Conservation (phyloP, 805 yeast species). For the Saccharomycopsis lassenensis region DNA sequence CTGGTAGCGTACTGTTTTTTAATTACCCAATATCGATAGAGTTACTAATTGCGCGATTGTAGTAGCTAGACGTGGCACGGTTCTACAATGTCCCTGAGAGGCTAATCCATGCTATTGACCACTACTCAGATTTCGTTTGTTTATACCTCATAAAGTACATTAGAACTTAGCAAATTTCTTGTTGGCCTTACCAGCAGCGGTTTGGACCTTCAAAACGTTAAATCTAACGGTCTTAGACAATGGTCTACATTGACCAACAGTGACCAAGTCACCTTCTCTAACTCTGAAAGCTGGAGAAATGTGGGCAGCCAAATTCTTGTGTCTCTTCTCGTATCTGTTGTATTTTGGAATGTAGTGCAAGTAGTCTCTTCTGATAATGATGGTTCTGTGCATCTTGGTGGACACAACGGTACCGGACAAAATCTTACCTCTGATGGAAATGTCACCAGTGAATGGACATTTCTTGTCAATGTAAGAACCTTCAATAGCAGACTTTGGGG, state of each 20-base stretch:
- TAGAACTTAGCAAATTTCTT: constrained; percentile 97
- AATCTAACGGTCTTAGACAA: constrained; percentile 99
- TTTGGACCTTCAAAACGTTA: constrained; percentile 94
- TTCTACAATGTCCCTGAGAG: no score
- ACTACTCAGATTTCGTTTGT: no score
- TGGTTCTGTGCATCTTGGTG: constrained; percentile 99
- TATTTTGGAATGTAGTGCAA: constrained; percentile 99
- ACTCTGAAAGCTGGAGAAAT: constrained; percentile 99
- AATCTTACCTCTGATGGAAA: constrained; percentile 99
- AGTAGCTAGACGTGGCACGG: no score
- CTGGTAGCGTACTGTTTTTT: no score
- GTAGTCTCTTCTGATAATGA: constrained; percentile 99
- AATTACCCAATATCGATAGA: no score
- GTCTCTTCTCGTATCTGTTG: constrained; percentile 99
- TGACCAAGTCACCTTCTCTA: constrained; percentile 95
- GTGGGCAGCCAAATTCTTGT: constrained; percentile 99
- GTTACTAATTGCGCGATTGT: no score
- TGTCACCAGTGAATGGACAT: constrained; percentile 97
- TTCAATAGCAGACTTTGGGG: constrained; percentile 97
- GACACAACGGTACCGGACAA: constrained; percentile 99
- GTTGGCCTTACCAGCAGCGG: constrained; percentile 76
- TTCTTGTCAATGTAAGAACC: constrained; percentile 99
- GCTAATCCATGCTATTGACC: no score
- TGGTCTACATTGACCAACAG: constrained; percentile 99
- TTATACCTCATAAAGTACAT: constrained; percentile 23